phyloP scores from a whole-genome alignment of 176 grass and related monocot genomes.

The Zizania latifolia region DNA sequence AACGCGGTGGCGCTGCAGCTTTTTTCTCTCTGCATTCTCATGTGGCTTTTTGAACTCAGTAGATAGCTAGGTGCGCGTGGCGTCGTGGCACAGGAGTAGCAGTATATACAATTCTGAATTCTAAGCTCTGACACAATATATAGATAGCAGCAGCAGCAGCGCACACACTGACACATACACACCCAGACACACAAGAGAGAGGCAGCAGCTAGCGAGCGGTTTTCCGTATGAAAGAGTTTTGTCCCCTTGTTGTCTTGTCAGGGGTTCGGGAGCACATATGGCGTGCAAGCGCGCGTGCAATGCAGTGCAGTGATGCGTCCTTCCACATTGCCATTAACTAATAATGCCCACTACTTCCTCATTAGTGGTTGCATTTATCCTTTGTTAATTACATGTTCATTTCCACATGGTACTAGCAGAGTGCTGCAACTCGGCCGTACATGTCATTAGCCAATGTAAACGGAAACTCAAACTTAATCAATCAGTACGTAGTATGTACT shows the following conservation, averaged over 20 bases:
- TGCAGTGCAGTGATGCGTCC: not conserved
- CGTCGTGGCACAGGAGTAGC: not conserved
- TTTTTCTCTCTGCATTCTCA: constrained; percentile 40
- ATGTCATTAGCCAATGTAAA: too few species aligned
- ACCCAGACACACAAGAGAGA: not conserved
- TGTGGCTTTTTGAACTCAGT: constrained; percentile 37
- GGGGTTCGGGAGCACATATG: constrained; percentile 1
- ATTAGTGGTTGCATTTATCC: not conserved
- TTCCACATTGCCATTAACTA: not conserved
- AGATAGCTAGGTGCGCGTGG: constrained; percentile 10
- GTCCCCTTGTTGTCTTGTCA: constrained; percentile 21
- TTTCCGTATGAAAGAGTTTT: constrained; percentile 18
- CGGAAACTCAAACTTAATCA: too few species aligned
- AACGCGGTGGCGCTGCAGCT: constrained; percentile 29
- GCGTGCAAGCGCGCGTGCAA: not conserved
- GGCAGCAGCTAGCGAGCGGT: constrained; percentile 36
- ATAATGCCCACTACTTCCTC: constrained; percentile 14
- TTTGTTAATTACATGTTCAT: not conserved
- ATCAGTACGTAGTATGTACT: too few species aligned
- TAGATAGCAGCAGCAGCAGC: not conserved
- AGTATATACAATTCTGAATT: not conserved
- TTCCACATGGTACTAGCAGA: not conserved
- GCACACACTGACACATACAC: not conserved
- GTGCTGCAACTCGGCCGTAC: too few species aligned
- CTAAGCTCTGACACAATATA: constrained; percentile 38